Evolutionary conservation across 2,329 filamentous ascomycete species (phyloP), one percentile per base, ranked within the genome.

Genomic region (Fusarium continuum): DNA sequence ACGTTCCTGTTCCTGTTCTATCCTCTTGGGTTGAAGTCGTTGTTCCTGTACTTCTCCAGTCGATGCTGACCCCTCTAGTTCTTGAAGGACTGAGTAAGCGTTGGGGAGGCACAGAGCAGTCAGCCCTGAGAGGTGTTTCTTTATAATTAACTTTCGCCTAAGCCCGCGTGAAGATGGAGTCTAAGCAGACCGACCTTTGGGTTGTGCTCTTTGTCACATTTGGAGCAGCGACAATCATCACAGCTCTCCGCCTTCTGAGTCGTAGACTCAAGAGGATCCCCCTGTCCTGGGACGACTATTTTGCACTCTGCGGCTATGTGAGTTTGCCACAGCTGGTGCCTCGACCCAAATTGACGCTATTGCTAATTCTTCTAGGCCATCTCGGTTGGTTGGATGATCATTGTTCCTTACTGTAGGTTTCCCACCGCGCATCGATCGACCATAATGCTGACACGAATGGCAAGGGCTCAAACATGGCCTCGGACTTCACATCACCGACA

Each of bases 211-310:
- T 65, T 26, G 25, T 65, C 43, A 67, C 64, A 2, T 67, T 67
- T 41, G 19, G 60, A 1, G 64, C 64, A 10, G 64, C 64, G n/a
- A 67, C 61, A 1, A 50, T 62, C 3, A 58, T 67, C 20, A 52
- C 62, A 0, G 6, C 32, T 5, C 57, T 67, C 13, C 60, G 64
- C 2, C 29, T 67, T 3, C 1, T 67, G 32, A 67, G 64, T 41
- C 64, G 64, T 6, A 26, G 64, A n/a, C 55, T 67, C 2, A 67
- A 55, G n/a, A 61, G 39, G 0, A 59, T 59, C 16, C 41, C 45
- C 0, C 25, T 67, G 0, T 65, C 55, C 3, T 67, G 64, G 64
- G 64, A 67, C 34, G 64, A 67, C 23, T 67, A 59, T 36, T 67
- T 67, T 65, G 64, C 64, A 6, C 31, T 67, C 3, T 59, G 65